A percentile compares a stretch with the other conserved stretches of the same genome.
These are phyloP conservation scores for Chalaropsis ovoidea DNA, from an alignment of 2,329 filamentous ascomycete genomes.

Conservation along the genomic window DNA sequence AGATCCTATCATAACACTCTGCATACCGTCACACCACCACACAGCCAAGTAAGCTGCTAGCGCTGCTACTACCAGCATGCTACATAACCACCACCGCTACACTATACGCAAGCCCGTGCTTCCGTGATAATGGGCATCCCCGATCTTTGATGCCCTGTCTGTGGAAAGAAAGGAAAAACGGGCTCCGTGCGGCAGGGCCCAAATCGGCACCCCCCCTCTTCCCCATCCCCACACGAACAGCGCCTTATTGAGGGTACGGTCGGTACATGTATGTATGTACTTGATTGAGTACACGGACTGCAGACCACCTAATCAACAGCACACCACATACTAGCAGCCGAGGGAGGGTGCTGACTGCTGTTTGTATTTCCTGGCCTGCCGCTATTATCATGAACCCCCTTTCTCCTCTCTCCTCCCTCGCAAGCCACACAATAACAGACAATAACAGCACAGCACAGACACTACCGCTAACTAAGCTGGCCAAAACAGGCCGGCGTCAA, in stretches of 20 bases:
- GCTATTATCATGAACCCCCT: neutral
- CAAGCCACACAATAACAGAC: neutral
- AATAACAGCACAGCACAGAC: neutral
- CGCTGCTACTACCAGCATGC: conserved; percentile 8
- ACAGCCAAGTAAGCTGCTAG: conserved; percentile 7
- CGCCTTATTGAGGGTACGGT: too few species aligned
- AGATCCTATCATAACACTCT: conserved; percentile 5
- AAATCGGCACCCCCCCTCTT: neutral
- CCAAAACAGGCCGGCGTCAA: conserved; percentile 1
- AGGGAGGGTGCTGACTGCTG: neutral
- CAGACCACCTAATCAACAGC: too few species aligned
- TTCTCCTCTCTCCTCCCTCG: neutral
- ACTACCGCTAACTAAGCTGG: neutral
- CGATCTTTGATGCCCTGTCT: neutral
- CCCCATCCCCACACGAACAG: too few species aligned
- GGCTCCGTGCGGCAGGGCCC: neutral
- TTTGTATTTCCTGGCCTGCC: neutral
- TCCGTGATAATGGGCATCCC: neutral
- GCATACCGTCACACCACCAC: conserved; percentile 1
- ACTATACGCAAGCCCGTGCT: neutral
- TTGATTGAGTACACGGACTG: too few species aligned
- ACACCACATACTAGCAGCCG: too few species aligned
- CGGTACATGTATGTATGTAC: too few species aligned
- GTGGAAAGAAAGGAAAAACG: neutral
- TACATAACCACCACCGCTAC: neutral